Percentiles rank a stretch among this genome's conserved stretches.
These are phyloP conservation scores for Saxophila tyrrhenica DNA, from an alignment of 495 filamentous ascomycete genomes.

Conservation along the genomic window DNA sequence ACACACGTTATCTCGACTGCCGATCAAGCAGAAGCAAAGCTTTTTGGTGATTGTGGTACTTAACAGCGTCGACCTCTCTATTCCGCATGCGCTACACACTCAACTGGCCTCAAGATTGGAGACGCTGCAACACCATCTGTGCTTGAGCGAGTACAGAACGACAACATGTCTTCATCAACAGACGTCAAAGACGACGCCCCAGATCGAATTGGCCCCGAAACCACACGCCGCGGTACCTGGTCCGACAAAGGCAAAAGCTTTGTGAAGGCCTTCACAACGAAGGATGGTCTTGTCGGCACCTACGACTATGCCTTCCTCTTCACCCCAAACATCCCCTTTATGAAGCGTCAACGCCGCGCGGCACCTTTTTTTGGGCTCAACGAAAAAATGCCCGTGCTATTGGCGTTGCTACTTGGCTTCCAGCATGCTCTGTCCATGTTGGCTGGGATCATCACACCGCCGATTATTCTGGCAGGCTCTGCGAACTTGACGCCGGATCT, in stretches of 20 bases:
- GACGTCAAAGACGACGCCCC: constrained; percentile 23
- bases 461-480: constrained; percentile 63
- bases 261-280: constrained; percentile 25
- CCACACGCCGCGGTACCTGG: constrained; percentile 17
- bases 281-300: constrained; percentile 64
- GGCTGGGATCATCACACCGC: constrained; percentile 65
- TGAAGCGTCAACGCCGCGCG: constrained; percentile 48
- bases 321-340: constrained; percentile 72
- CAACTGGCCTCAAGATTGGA: not conserved
- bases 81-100: not conserved
- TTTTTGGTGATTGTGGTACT: not conserved
- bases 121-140: not conserved
- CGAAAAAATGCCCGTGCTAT: constrained; percentile 66
- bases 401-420: constrained; percentile 62
- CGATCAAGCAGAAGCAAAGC: not conserved
- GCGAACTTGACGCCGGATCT: constrained; percentile 51
- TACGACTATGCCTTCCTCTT: constrained; percentile 80
- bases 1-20: not conserved
- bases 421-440: constrained; percentile 62
- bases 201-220: constrained; percentile 24
- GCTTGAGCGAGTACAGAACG: too few species aligned
- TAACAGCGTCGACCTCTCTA: too few species aligned
- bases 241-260: constrained; percentile 17
- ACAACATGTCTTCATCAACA: constrained; percentile 3
- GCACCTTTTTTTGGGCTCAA: constrained; percentile 84